Evolutionary conservation across 2,329 filamentous ascomycete genomes (phyloP).

Genomic region (Paracoccidioides brasiliensis): DNA sequence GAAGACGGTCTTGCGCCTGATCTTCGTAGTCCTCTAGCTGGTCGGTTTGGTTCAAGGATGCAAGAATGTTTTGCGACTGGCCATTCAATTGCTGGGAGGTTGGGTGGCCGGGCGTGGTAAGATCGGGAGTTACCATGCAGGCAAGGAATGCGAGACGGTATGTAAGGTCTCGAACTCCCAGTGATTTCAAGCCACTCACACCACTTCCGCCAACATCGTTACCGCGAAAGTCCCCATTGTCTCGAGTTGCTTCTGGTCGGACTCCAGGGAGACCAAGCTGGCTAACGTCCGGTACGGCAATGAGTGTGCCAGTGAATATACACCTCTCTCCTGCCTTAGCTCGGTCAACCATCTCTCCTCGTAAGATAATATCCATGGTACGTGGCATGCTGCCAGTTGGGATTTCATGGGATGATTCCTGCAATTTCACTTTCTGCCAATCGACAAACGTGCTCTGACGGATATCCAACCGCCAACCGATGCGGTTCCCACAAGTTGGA

Average conservation of each 20-base stretch:
- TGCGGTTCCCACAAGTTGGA: constrained; percentile 68
- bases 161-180: constrained; percentile 89
- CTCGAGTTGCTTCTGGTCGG: constrained; percentile 68
- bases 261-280: constrained; percentile 84
- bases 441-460: constrained; percentile 95
- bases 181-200: constrained; percentile 74
- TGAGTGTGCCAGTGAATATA: constrained; percentile 90
- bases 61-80: constrained; percentile 72
- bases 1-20: constrained; percentile 72
- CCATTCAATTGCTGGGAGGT: constrained; percentile 55
- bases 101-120: constrained; percentile 62
- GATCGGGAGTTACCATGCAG: constrained; percentile 90
- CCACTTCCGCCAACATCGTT: constrained; percentile 73
- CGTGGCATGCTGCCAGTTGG: constrained; percentile 97
- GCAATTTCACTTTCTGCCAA: constrained; percentile 97
- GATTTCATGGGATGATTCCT: constrained; percentile 97
- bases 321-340: constrained; percentile 97
- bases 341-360: constrained; percentile 93
- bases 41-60: constrained; percentile 62
- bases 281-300: constrained; percentile 93
- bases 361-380: constrained; percentile 91
- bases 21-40: constrained; percentile 63
- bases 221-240: constrained; percentile 62
- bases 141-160: constrained; percentile 94
- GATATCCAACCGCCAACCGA: constrained; percentile 95